Percentiles rank a stretch among this genome's conserved stretches.
Evolutionary conservation across 75 land plant genomes (phyloP).

Genomic region (Sequoiadendron giganteum): DNA sequence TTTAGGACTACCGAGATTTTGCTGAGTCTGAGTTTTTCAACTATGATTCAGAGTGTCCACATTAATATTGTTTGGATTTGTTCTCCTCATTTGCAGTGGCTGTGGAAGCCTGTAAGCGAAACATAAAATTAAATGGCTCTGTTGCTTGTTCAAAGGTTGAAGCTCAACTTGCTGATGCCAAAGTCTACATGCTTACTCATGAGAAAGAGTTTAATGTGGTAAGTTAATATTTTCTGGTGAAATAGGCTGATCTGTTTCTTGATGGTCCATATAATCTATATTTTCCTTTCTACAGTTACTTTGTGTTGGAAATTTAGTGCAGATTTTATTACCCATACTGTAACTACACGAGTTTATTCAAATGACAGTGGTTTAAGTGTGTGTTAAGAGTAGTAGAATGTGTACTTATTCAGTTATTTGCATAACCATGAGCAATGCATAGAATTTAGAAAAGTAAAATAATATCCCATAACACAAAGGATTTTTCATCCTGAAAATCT

Average conservation of each 20-base stretch:
- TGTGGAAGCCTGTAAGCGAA: constrained; percentile 88
- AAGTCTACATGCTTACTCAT: constrained; percentile 94
- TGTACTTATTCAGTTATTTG: too few species aligned
- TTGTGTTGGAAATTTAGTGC: background rate
- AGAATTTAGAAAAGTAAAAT: too few species aligned
- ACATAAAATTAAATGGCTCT: constrained; percentile 94
- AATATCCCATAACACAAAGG: too few species aligned
- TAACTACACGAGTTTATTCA: background rate
- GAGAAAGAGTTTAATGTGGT: constrained; percentile 97
- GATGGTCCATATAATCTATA: background rate
- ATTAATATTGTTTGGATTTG: background rate
- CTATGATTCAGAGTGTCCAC: background rate
- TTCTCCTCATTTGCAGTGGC: constrained; percentile 49
- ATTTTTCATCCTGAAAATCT: too few species aligned
- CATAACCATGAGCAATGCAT: too few species aligned
- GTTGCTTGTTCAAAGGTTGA: constrained; percentile 85
- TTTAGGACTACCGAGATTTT: too few species aligned
- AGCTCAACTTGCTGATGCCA: constrained; percentile 86
- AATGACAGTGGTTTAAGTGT: background rate
- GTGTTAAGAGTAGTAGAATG: too few species aligned
- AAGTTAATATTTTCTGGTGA: constrained; percentile 7
- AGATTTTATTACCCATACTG: background rate
- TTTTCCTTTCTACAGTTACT: too few species aligned
- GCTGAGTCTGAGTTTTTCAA: too few species aligned
- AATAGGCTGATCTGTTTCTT: background rate